These are phyloP conservation scores for Pseudocercospora fuligena DNA, from an alignment of 2,329 filamentous ascomycete species.

Conservation along the genomic window DNA sequence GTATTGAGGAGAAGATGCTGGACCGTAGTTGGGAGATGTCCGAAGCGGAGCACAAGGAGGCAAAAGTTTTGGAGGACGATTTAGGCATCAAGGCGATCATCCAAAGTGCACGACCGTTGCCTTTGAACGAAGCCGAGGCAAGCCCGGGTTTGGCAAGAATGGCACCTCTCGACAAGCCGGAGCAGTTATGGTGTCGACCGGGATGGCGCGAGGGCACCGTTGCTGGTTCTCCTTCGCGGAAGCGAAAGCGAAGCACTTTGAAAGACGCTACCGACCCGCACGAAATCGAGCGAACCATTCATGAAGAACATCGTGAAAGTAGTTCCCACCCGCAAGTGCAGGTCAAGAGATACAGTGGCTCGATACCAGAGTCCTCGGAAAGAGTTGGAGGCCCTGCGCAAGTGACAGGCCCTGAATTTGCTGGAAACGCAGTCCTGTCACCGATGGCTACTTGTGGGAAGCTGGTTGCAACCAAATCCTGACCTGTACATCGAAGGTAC, in stretches of 20 bases:
- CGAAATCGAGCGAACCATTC: not conserved
- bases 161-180: conserved; percentile 47
- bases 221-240: conserved; percentile 2
- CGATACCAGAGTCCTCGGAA: not conserved
- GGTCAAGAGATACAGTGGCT: not conserved
- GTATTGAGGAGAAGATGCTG: conserved; percentile 84
- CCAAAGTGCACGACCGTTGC: conserved; percentile 58
- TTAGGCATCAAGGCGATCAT: conserved; percentile 63
- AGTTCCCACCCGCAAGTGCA: not conserved
- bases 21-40: conserved; percentile 76
- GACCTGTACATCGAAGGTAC: not conserved
- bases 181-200: conserved; percentile 52
- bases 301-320: not conserved
- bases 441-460: too few species aligned
- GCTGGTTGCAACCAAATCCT: not conserved
- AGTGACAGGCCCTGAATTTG: not conserved
- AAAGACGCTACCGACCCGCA: not conserved
- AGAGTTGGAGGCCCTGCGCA: not conserved
- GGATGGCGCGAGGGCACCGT: conserved; percentile 29
- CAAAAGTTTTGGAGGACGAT: conserved; percentile 64
- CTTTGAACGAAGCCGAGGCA: conserved; percentile 43
- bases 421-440: not conserved
- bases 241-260: conserved; percentile 12
- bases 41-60: conserved; percentile 59
- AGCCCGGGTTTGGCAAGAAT: conserved; percentile 43